Conservation (phyloP, 768 basidiomycete genomes). For the Boletus sp. region DNA sequence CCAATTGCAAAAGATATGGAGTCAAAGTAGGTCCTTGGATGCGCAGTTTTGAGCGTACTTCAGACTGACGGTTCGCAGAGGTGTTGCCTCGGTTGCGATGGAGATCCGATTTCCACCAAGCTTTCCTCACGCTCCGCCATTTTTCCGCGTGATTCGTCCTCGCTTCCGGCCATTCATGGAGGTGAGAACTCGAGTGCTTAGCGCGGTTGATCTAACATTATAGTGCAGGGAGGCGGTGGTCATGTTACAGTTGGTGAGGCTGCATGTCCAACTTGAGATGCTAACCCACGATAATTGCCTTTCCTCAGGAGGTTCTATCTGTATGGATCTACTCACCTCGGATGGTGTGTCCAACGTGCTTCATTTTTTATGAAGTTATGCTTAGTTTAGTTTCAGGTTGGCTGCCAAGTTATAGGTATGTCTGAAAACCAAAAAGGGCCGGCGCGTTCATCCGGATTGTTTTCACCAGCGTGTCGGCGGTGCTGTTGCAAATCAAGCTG, state of each 20-base stretch:
- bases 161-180: conserved; percentile 69
- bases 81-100: conserved; percentile 64
- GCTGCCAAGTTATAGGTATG: conserved; percentile 65
- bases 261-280: too few relatives aligned
- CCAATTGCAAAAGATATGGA: conserved; percentile 64
- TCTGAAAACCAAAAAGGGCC: not conserved
- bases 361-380: not conserved
- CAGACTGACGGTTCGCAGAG: conserved; percentile 30
- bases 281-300: not conserved
- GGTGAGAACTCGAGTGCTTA: conserved; percentile 8
- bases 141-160: conserved; percentile 73
- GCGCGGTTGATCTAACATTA: not conserved
- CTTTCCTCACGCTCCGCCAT: conserved; percentile 70
- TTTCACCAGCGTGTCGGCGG: conserved; percentile 35
- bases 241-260: conserved; percentile 59
- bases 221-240: conserved; percentile 56
- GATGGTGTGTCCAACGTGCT: conserved; percentile 38
- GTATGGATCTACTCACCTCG: conserved; percentile 69
- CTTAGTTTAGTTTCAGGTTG: conserved; percentile 30
- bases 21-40: conserved; percentile 36
- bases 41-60: not conserved
- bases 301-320: conserved; percentile 61
- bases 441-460: not conserved
- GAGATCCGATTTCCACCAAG: conserved; percentile 68
- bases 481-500: conserved; percentile 64